Evolutionary conservation across 495 filamentous ascomycete species (phyloP).

Genomic region (Glutinoglossum americanum): DNA sequence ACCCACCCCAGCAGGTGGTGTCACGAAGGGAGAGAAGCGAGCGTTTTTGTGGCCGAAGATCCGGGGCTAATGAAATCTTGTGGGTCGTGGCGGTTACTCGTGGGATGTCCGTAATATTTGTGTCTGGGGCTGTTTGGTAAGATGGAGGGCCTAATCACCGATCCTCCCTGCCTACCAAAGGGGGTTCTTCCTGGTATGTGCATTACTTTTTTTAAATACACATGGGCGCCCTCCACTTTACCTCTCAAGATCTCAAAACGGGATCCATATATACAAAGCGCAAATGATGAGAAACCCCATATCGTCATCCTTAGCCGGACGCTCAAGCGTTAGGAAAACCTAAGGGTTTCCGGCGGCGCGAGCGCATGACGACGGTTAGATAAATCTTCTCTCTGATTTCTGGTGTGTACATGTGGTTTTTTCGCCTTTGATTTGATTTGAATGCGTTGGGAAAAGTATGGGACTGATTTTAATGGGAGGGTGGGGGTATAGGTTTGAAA

Average conservation of each 20-base stretch:
- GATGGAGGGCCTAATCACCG: not conserved
- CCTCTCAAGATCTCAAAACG: too few relatives aligned
- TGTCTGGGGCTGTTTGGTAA: too few relatives aligned
- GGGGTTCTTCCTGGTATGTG: not conserved
- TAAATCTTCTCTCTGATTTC: slow-evolving; percentile 8
- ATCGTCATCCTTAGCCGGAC: slow-evolving; percentile 7
- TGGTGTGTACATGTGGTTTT: too few relatives aligned
- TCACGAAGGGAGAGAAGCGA: not conserved
- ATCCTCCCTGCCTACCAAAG: not conserved
- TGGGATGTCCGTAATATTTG: too few relatives aligned
- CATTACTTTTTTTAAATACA: too few relatives aligned
- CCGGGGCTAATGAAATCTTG: not conserved
- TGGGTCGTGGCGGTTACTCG: not conserved
- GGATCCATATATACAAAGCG: too few relatives aligned
- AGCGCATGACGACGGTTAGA: not conserved
- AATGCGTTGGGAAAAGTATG: too few relatives aligned
- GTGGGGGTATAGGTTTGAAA: too few relatives aligned
- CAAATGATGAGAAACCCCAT: slow-evolving; percentile 2
- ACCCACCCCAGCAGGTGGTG: not conserved
- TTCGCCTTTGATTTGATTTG: too few relatives aligned
- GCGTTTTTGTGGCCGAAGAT: slow-evolving; percentile 5
- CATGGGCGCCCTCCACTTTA: too few relatives aligned
- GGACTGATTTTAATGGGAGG: too few relatives aligned
- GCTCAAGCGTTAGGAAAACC: not conserved
- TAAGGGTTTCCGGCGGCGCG: not conserved